A percentile compares a stretch with the other conserved stretches of the same genome.
Evolutionary conservation across 2,329 filamentous ascomycete genomes (phyloP).

Genomic region (Epichloe sp.): DNA sequence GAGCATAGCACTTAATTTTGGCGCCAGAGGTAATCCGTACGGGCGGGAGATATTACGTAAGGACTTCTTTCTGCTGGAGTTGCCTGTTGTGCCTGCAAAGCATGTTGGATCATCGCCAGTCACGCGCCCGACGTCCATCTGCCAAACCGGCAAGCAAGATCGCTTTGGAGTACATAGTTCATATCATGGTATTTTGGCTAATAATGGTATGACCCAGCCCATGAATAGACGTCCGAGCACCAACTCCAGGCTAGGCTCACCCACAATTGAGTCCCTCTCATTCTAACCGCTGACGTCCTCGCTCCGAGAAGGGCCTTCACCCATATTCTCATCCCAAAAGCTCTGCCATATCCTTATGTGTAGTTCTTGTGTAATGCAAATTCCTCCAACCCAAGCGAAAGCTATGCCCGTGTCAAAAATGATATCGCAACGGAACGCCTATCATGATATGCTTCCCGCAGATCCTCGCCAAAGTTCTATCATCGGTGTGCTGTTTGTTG

Average conservation of each 20-base stretch:
- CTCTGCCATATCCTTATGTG: conserved; percentile 5
- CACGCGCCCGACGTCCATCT: neutral
- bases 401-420: conserved; percentile 8
- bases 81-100: too few relatives aligned
- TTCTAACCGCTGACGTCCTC: neutral
- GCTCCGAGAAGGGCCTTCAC: neutral
- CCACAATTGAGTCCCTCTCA: neutral
- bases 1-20: neutral
- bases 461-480: conserved; percentile 16
- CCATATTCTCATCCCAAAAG: neutral
- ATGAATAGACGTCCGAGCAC: conserved; percentile 9
- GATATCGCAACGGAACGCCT: conserved; percentile 26
- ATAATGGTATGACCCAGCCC: conserved; percentile 5
- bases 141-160: too few relatives aligned
- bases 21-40: too few relatives aligned
- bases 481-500: conserved; percentile 9
- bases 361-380: conserved; percentile 16
- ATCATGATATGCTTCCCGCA: conserved; percentile 21
- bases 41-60: too few relatives aligned
- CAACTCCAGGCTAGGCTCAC: neutral
- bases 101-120: neutral
- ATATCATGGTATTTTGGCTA: conserved; percentile 10
- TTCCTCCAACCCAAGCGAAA: conserved; percentile 7
- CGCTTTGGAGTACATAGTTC: neutral
- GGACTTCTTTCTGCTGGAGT: too few relatives aligned